Percentiles rank a stretch among this genome's conserved stretches.
Conservation (phyloP, 2,329 filamentous ascomycete genomes). For the Pseudogymnoascus sp. region DNA sequence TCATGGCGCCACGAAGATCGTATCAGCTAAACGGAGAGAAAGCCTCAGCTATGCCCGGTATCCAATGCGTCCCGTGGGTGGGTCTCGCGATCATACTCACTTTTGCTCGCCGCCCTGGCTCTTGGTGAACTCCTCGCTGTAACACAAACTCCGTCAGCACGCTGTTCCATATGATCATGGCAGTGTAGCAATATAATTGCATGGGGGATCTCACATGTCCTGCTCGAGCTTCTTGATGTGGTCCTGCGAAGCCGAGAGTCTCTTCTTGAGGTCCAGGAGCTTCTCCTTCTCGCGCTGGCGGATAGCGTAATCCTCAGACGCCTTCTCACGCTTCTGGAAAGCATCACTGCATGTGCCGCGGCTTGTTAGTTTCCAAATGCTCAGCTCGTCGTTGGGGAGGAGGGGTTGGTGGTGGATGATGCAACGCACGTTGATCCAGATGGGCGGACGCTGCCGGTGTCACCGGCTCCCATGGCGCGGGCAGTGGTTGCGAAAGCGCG, state of each 20-base stretch:
- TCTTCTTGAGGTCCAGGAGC: conserved; percentile 66
- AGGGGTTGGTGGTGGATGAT: background rate
- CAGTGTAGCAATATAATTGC: background rate
- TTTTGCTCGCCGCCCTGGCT: conserved; percentile 41
- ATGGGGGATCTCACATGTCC: conserved; percentile 61
- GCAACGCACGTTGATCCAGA: conserved; percentile 13
- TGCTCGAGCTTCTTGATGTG: conserved; percentile 79
- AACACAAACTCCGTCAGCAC: background rate
- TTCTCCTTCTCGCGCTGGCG: conserved; percentile 83
- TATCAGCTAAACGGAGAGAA: background rate
- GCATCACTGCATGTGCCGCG: conserved; percentile 57
- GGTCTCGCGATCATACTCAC: conserved; percentile 20
- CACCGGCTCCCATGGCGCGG: conserved; percentile 55
- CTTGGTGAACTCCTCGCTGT: conserved; percentile 61
- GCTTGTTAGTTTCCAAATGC: background rate
- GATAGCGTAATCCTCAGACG: conserved; percentile 78
- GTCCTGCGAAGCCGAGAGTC: conserved; percentile 67
- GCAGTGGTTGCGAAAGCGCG: conserved; percentile 35
- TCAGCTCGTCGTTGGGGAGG: background rate
- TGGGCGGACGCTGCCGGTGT: conserved; percentile 32
- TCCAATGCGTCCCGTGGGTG: background rate
- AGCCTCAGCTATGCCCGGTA: conserved; percentile 3
- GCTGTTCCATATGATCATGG: background rate
- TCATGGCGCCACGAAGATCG: conserved; percentile 1
- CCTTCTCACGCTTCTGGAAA: conserved; percentile 87